Base-by-base conservation (phyloP, 441 rosid genomes). In the Erodium moschatum region DNA sequence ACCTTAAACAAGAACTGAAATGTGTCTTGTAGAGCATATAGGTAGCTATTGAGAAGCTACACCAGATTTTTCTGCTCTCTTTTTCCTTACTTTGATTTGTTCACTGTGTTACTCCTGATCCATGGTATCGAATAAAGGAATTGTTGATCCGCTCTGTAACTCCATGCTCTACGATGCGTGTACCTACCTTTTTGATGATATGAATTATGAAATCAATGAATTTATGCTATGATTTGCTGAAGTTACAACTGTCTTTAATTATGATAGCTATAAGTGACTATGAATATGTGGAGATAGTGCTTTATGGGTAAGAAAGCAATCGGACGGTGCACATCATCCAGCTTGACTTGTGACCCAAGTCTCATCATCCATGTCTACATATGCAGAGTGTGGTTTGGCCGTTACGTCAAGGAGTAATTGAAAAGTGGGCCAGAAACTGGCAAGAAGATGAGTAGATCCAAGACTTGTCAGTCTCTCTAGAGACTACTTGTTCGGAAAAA, bases 391-490 rank as follows among this genome's bases (percentile, higher is more conserved):
- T 56, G 18, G 11, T 56, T 56, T 56, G 24, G 7, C 27, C 27
- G 12, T 56, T 56, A 56, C 62, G 62, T 11, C 5, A 56, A 18
- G 62, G 62, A 24, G 27, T 24, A 24, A 24, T 0, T 8, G 9
- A 56, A 56, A 56, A 56, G 62, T 56, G 62, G 62, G 62, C 62
- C 62, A 56, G 62, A 56, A 19, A 56, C 27, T 0, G 27, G 1
- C 27, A 24, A 24, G 27, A 24, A 24, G 27, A 24, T 24, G 27
- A 24, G 27, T 24, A 24, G 27, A 24, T 24, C 21, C 7, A 18
- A 16, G 62, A 16, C 62, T 19, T 56, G 20, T 18, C 10, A 16
- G 62, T 56, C 62, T 56, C 24, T 56, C 18, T 56, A n/a, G 24
- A 56, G 62, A 56, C 24, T 6, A 56, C 27, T 18, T 56, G 62